A percentile compares a stretch with the other conserved stretches of the same genome.
phyloP scores from a whole-genome alignment of 331 rosid genomes.

The Malus hybrid region DNA sequence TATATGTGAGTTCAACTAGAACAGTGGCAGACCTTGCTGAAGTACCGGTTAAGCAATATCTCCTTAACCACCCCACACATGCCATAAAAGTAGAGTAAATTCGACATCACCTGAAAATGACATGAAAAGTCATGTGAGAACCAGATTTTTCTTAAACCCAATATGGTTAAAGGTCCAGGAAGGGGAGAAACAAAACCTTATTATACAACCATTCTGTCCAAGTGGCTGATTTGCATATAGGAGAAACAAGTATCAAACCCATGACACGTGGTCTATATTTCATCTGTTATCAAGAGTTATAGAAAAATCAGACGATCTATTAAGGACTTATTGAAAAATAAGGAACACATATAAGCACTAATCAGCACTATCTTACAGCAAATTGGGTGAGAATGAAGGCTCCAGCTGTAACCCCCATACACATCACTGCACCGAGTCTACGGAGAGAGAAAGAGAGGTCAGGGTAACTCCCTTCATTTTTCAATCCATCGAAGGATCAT shows the following conservation, averaged over 20 bases:
- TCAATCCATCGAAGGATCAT: background rate
- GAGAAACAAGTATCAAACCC: conserved; percentile 93
- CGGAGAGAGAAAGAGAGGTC: conserved; percentile 20
- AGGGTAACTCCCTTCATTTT: conserved; percentile 6
- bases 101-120: conserved; percentile 61
- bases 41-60: conserved; percentile 74
- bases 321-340: background rate
- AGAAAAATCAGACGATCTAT: conserved; percentile 1
- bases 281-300: conserved; percentile 55
- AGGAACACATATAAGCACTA: background rate
- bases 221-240: conserved; percentile 74
- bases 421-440: conserved; percentile 86
- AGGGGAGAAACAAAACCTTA: conserved; percentile 45
- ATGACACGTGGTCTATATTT: conserved; percentile 71
- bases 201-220: conserved; percentile 94
- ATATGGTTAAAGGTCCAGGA: conserved; percentile 12
- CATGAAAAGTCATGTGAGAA: conserved; percentile 15
- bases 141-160: conserved; percentile 5
- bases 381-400: conserved; percentile 83
- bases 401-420: conserved; percentile 97
- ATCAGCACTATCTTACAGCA: conserved; percentile 55
- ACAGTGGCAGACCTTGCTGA: conserved; percentile 64
- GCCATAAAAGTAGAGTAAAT: conserved; percentile 82
- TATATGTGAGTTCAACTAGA: background rate
- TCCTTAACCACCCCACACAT: conserved; percentile 92